phyloP scores from a whole-genome alignment of 2,329 filamentous ascomycete species.

The Cordyceps sp. region DNA sequence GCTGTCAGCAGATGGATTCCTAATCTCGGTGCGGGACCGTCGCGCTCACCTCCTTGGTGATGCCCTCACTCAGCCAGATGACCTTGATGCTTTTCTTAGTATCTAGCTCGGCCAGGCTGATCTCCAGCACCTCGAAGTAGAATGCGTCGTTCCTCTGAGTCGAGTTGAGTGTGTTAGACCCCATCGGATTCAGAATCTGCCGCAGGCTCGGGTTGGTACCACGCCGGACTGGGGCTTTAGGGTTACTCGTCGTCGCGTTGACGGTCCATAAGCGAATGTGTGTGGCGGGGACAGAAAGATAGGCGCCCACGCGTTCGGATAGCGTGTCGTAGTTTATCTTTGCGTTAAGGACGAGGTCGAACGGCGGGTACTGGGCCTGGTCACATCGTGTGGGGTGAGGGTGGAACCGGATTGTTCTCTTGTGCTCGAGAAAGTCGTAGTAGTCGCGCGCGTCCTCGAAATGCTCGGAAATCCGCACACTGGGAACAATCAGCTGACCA shows the following conservation, averaged over 20 bases:
- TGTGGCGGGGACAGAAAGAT: conserved; percentile 61
- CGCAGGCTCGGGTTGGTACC: conserved; percentile 52
- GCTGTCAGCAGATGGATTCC: background rate
- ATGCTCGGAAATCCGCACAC: conserved; percentile 23
- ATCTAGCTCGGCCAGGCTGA: conserved; percentile 83
- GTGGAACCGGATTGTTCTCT: conserved; percentile 61
- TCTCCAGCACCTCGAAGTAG: conserved; percentile 87
- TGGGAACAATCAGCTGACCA: background rate
- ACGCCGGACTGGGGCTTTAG: conserved; percentile 65
- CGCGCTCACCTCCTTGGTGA: conserved; percentile 63
- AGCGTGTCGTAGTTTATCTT: conserved; percentile 86
- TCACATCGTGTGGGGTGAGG: conserved; percentile 44
- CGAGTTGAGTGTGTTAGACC: conserved; percentile 47
- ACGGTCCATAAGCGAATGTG: conserved; percentile 88
- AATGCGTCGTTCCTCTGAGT: conserved; percentile 61
- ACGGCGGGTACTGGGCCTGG: conserved; percentile 43
- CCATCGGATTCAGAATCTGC: conserved; percentile 62
- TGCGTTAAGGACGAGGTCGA: conserved; percentile 64
- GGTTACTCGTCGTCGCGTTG: conserved; percentile 57
- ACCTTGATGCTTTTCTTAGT: conserved; percentile 80
- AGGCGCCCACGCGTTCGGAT: conserved; percentile 64
- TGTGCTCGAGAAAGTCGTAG: conserved; percentile 86
- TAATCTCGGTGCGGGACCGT: background rate
- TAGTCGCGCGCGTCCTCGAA: conserved; percentile 65
- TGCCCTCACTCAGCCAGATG: conserved; percentile 73